Base-by-base conservation (phyloP, 2,329 filamentous ascomycete genomes). In the Trichocomaceae sp. region DNA sequence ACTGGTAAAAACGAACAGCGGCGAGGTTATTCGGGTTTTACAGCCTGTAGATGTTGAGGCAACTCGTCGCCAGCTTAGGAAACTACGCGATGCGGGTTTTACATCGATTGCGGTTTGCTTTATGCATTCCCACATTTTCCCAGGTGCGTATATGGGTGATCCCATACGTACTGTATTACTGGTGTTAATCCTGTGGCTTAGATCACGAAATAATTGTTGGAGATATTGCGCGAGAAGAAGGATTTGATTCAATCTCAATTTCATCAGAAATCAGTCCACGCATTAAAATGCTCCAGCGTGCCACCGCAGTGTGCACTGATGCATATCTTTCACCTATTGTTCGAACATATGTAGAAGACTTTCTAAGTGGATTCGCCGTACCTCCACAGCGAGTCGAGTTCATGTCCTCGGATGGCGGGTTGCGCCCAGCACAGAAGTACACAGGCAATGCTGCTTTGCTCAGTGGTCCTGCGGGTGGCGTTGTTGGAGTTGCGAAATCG, bases 91-190 rank as follows among this genome's bases (percentile, higher is more conserved):
- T 55, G 73, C 77, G 45, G 87, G 87, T 0, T 84, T 91, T 61
- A 79, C 79, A 56, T 91, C 87, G 66, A 83, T 95, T 60, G 88
- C 90, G 2, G 87, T 95, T 2, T 91, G 88, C 61, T 73, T 95
- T 54, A 89, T 95, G 83, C 89, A 95, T 66, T 87, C 87, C 2
- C 95, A 95, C 67, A 92, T 88, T 0, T 95, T 87, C 64, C 88
- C 88, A 1, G 53, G 53, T 55, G 51, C 22, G n/a, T 47, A 10
- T 42, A 20, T n/a, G 26, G 7, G 2, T 29, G 26, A 26, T 26
- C 7, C 7, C 23, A 4, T 26, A 7, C 7, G 23, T 4, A 26
- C 23, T 26, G 23, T 26, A 7, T 26, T n/a, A n/a, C n/a, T n/a
- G n/a, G 23, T 29, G 3, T 29, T 29, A 29, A 29, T 8, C 26